Conservation (phyloP, 1,284 basidiomycete species). For the Cerioporus squamosus region DNA sequence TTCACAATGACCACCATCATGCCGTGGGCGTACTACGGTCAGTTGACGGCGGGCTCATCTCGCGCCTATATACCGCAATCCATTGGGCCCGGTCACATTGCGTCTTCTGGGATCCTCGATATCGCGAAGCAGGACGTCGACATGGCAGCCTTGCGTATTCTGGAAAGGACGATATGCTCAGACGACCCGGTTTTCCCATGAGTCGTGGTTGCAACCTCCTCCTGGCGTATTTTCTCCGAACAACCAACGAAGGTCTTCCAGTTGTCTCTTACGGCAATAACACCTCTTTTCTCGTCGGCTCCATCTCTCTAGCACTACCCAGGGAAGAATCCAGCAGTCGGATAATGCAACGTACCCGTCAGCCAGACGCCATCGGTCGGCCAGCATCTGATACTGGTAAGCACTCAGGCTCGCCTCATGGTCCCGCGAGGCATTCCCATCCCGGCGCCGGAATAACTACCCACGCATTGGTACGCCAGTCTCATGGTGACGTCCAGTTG, state of each 20-base stretch:
- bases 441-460: background rate
- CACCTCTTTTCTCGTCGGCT: too few relatives aligned
- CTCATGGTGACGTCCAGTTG: slow-evolving; percentile 9
- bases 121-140: slow-evolving; percentile 1
- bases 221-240: too few relatives aligned
- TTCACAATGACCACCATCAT: background rate
- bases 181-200: background rate
- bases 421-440: background rate
- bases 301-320: too few relatives aligned
- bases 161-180: background rate
- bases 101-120: background rate
- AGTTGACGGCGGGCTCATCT: background rate
- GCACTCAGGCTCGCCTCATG: too few relatives aligned
- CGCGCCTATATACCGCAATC: background rate
- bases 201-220: too few relatives aligned
- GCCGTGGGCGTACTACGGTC: background rate
- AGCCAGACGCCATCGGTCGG: too few relatives aligned
- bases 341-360: too few relatives aligned
- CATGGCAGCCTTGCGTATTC: slow-evolving; percentile 10
- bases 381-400: too few relatives aligned
- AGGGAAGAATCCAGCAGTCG: too few relatives aligned
- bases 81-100: background rate
- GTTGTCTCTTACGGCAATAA: too few relatives aligned
- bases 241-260: too few relatives aligned
- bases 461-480: background rate